Percentiles rank a stretch among this genome's conserved stretches.
Evolutionary conservation across 73 alveolate species (phyloP).

Genomic region (Paramecium pentaurelia): DNA sequence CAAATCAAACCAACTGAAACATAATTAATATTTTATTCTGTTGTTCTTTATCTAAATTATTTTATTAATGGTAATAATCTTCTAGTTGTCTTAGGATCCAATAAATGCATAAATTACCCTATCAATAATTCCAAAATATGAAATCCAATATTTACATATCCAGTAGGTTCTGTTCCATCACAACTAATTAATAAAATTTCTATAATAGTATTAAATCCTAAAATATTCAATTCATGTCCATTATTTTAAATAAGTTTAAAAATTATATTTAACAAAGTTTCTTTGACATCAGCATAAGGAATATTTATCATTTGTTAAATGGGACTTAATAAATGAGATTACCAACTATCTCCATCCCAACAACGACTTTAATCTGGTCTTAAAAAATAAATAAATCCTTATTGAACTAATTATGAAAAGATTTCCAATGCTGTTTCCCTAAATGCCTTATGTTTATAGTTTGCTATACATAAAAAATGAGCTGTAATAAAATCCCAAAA

Average conservation of each 20-base stretch:
- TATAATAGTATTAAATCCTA: not conserved
- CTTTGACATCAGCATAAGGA: conserved; percentile 44
- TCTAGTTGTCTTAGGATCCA: not conserved
- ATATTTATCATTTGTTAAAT: conserved; percentile 1
- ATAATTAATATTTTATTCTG: conserved; percentile 36
- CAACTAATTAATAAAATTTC: conserved; percentile 8
- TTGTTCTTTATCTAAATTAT: conserved; percentile 31
- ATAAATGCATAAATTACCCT: conserved; percentile 17
- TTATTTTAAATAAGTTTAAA: not conserved
- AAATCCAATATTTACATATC: conserved; percentile 37
- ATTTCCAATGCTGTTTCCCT: conserved; percentile 12
- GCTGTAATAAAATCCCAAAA: conserved; percentile 47
- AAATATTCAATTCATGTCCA: conserved; percentile 35
- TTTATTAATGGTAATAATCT: not conserved
- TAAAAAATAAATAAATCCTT: conserved; percentile 26
- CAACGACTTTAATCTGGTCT: not conserved
- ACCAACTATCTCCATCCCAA: not conserved
- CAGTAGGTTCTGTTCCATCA: conserved; percentile 39
- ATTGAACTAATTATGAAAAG: not conserved
- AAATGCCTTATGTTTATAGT: not conserved
- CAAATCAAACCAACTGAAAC: conserved; percentile 29
- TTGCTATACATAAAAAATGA: conserved; percentile 3
- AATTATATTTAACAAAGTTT: conserved; percentile 6
- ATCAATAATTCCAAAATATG: conserved; percentile 22
- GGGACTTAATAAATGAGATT: not conserved